Percentiles rank a stretch among this genome's conserved stretches.
Evolutionary conservation across 352 stramenopile species (phyloP).

Genomic region (Salisapilia sapeloensis): DNA sequence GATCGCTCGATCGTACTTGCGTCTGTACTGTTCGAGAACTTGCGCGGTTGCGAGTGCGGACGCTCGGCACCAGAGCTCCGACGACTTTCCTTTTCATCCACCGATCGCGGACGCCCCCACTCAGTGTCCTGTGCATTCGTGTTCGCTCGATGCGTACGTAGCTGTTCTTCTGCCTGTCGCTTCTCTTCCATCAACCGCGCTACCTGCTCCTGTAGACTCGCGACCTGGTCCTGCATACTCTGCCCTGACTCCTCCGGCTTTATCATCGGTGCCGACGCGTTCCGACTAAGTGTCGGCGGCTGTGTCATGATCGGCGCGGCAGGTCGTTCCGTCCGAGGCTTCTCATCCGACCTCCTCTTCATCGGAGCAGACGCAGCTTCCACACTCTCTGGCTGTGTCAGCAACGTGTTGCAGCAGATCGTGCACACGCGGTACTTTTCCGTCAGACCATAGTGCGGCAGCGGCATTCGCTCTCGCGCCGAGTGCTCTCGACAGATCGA

Average conservation of each 20-base stretch:
- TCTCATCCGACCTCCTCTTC: not conserved
- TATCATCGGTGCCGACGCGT: constrained; percentile 41
- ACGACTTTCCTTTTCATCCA: not conserved
- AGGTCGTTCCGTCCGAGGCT: not conserved
- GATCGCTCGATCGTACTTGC: constrained; percentile 7
- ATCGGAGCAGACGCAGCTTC: constrained; percentile 13
- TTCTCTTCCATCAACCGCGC: constrained; percentile 76
- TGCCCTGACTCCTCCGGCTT: constrained; percentile 10
- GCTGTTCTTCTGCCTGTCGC: constrained; percentile 50
- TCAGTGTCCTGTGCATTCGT: constrained; percentile 25
- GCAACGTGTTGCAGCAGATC: constrained; percentile 59
- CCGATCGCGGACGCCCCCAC: not conserved
- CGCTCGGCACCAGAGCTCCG: constrained; percentile 16
- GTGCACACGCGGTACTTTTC: constrained; percentile 72
- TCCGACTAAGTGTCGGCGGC: too few relatives aligned
- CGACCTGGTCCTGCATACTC: constrained; percentile 63
- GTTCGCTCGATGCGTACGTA: constrained; percentile 30
- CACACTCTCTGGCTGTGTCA: constrained; percentile 20
- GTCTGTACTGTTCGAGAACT: constrained; percentile 10
- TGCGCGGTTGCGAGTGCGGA: constrained; percentile 42
- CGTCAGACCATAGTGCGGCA: constrained; percentile 66
- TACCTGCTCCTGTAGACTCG: constrained; percentile 71
- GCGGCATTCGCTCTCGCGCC: constrained; percentile 56
- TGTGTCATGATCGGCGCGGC: not conserved
- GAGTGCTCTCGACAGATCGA: constrained; percentile 78